These are phyloP conservation scores for Suillus sp. DNA, from an alignment of 768 basidiomycete species.

Conservation along the genomic window DNA sequence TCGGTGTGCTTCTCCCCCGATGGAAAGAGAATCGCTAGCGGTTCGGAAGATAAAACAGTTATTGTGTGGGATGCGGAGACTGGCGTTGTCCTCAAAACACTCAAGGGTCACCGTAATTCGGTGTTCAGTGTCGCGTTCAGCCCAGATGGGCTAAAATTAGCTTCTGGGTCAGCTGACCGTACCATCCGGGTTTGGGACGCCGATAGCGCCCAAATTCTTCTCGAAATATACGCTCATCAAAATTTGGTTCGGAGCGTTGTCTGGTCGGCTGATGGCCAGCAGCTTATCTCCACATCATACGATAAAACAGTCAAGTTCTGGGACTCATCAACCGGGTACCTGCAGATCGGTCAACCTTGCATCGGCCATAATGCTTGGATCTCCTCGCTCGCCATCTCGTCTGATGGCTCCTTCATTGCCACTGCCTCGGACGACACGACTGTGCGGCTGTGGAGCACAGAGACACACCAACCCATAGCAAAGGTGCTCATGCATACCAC, in stretches of 20 bases:
- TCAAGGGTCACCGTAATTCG: background rate
- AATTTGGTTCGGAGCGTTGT: background rate
- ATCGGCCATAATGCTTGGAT: background rate
- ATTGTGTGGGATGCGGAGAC: conserved; percentile 12
- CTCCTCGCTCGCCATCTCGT: background rate
- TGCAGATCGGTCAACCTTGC: background rate
- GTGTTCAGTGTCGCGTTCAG: conserved; percentile 37
- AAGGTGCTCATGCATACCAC: background rate
- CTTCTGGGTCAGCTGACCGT: conserved; percentile 25
- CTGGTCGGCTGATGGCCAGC: background rate
- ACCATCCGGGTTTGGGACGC: conserved; percentile 17
- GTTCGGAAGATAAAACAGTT: conserved; percentile 7
- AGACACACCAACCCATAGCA: conserved; percentile 4
- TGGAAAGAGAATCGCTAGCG: conserved; percentile 13
- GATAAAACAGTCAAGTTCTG: conserved; percentile 2
- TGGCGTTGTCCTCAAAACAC: background rate
- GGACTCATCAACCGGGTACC: background rate
- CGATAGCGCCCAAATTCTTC: background rate
- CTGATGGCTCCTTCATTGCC: conserved; percentile 5
- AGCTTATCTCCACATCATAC: background rate
- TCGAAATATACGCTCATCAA: conserved; percentile 14
- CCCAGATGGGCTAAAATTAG: conserved; percentile 43
- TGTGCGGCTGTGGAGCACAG: background rate
- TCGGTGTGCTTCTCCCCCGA: conserved; percentile 20
- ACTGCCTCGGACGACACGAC: background rate